Conservation (phyloP, 805 yeast genomes). For the Wickerhamiella slavikovae region DNA sequence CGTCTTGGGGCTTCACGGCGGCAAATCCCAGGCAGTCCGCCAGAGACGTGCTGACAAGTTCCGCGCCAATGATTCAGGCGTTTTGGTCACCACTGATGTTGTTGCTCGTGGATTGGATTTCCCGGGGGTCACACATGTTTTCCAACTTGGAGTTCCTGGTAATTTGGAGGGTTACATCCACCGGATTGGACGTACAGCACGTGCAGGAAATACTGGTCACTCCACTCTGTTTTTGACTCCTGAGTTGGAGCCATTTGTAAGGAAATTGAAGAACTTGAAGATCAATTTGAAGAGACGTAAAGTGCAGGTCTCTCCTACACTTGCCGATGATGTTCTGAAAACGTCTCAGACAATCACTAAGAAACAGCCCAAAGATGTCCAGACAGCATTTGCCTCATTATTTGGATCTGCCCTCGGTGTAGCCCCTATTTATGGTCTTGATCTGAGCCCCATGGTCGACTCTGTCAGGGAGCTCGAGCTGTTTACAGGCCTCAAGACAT, state of each 20-base stretch:
- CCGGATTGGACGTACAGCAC: conserved; percentile 89
- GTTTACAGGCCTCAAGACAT: too few relatives aligned
- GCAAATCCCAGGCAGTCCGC: conserved; percentile 47
- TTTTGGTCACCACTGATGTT: conserved; percentile 74
- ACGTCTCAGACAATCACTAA: too few relatives aligned
- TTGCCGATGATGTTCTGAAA: too few relatives aligned
- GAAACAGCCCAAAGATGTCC: too few relatives aligned
- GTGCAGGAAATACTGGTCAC: conserved; percentile 67
- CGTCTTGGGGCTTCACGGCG: conserved; percentile 38
- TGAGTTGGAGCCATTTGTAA: background rate
- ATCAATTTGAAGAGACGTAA: background rate
- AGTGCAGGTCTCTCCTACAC: too few relatives aligned
- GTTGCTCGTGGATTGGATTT: conserved; percentile 96
- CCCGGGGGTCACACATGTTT: conserved; percentile 67
- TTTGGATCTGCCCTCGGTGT: too few relatives aligned
- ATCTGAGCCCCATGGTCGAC: too few relatives aligned
- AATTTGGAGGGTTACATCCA: conserved; percentile 70
- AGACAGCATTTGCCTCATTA: too few relatives aligned
- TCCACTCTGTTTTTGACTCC: conserved; percentile 37
- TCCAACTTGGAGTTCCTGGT: conserved; percentile 61
- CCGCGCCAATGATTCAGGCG: conserved; percentile 27
- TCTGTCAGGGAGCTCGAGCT: too few relatives aligned
- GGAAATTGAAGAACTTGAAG: background rate
- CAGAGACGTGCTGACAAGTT: conserved; percentile 36
- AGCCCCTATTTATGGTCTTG: too few relatives aligned